A percentile compares a stretch with the other conserved stretches of the same genome.
Conservation (phyloP, 805 yeast species). For the Wickerhamomyces mucosus region DNA sequence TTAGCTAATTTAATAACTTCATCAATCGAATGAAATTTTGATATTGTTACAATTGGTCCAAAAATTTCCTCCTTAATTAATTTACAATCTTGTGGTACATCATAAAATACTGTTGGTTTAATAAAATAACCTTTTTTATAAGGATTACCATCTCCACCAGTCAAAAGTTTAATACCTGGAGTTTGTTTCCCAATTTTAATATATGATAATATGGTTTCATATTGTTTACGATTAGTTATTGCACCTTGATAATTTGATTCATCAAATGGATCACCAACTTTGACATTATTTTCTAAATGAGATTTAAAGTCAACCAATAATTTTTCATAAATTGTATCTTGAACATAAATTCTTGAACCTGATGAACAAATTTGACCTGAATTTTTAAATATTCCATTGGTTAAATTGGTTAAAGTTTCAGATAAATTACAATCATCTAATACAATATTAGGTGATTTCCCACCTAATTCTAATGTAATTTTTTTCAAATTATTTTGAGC, state of each 20-base stretch:
- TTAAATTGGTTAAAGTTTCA: conserved; percentile 36
- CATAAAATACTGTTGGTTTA: conserved; percentile 66
- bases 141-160: conserved; percentile 64
- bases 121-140: conserved; percentile 64
- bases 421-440: conserved; percentile 59
- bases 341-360: conserved; percentile 71
- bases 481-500: conserved; percentile 68
- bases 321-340: conserved; percentile 60
- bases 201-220: conserved; percentile 57
- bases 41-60: conserved; percentile 69
- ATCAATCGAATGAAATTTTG: conserved; percentile 58
- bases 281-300: conserved; percentile 44
- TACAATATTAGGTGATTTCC: conserved; percentile 72
- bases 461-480: conserved; percentile 76
- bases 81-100: conserved; percentile 51
- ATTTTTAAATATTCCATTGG: conserved; percentile 65
- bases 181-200: conserved; percentile 58
- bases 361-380: conserved; percentile 82
- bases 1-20: conserved; percentile 62
- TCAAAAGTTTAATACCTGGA: conserved; percentile 49
- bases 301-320: conserved; percentile 47
- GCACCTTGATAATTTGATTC: conserved; percentile 66
- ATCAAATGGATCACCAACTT: conserved; percentile 72
- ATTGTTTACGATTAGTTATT: conserved; percentile 62
- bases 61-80: conserved; percentile 69